Evolutionary conservation across 164 flowering plant genomes (phyloP), one percentile per base, ranked within the genome.

Genomic region (Chimonanthus salicifolius): DNA sequence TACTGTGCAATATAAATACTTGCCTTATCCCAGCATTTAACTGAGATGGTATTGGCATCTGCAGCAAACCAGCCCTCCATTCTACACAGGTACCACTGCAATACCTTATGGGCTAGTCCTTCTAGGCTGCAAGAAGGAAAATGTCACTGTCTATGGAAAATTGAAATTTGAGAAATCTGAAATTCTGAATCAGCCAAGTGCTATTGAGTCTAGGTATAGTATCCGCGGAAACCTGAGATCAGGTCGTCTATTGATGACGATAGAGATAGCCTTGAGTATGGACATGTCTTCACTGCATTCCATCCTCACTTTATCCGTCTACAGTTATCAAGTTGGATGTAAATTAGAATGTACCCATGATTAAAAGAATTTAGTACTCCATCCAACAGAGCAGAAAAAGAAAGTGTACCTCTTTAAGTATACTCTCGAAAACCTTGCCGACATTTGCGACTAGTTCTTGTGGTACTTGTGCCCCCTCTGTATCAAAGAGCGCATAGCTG

Each of bases 61-160:
- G 98, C 88, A 76, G 99, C 94, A 89, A 96, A 96, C 99, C 99
- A 94, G 54, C 99, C 98, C 78, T 94, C 99, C 98, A 96, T 90
- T 81, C 99, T 85, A 83, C 98, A 94, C 45, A 96, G 79, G 82
- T 96, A 96, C 98, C 98, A 96, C 75, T 96, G 99, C 72, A 96
- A 82, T 67, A 96, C 98, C 78, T 94, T 92, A 70, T 91, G 85
- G 1, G 88, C 84, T 80, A 94, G 80, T 60, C 99, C 98, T 76
- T 94, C 93, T 84, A 87, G 82, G 86, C 99, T 95, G 90, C 67
- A 74, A 43, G 10, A 5, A 64, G 47, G n/a, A 18, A 54, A 48
- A 43, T 58, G 64, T 33, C 20, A 15, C 1, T 54, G 8, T 54
- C 60, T 7, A 7, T 15, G 11, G 15, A 54, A 15, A 54, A 8